Percentiles rank a stretch among this genome's conserved stretches.
These are phyloP conservation scores for Cephalotrichum gorgonifer DNA, from an alignment of 2,329 filamentous ascomycete genomes.

Conservation along the genomic window DNA sequence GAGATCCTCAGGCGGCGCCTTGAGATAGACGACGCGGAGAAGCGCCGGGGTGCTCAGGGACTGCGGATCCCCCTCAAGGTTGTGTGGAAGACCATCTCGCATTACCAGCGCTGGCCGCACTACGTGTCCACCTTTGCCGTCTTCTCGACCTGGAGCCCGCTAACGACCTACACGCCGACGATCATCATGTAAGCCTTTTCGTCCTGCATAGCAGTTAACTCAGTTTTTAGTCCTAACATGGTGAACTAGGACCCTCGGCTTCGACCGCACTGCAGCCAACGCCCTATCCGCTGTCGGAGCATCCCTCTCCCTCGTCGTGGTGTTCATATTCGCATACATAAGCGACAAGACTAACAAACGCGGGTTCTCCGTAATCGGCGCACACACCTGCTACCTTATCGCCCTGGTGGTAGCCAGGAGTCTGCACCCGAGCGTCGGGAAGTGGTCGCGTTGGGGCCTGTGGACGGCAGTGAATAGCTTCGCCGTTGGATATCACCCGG, in stretches of 20 bases:
- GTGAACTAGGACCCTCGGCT: conserved; percentile 27
- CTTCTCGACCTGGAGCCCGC: conserved; percentile 40
- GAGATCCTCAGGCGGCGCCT: conserved; percentile 22
- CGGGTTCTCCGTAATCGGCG: conserved; percentile 30
- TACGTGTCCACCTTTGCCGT: conserved; percentile 37
- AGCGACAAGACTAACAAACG: conserved; percentile 34
- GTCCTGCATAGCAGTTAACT: neutral
- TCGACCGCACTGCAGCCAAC: conserved; percentile 33
- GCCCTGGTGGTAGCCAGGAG: conserved; percentile 27
- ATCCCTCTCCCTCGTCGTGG: conserved; percentile 32
- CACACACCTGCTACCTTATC: conserved; percentile 33
- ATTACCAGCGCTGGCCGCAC: conserved; percentile 36
- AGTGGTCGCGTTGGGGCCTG: conserved; percentile 37
- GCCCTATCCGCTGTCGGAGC: conserved; percentile 32
- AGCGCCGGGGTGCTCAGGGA: conserved; percentile 20
- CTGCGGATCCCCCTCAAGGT: conserved; percentile 23
- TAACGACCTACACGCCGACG: conserved; percentile 39
- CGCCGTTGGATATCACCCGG: conserved; percentile 41
- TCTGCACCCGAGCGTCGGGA: conserved; percentile 30
- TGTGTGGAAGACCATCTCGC: conserved; percentile 31
- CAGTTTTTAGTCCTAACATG: neutral
- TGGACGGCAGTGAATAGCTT: conserved; percentile 41
- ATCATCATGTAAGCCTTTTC: conserved; percentile 24
- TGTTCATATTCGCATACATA: conserved; percentile 36
- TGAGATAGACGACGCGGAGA: conserved; percentile 17